Base-by-base conservation (phyloP, 495 filamentous ascomycete genomes). In the Gamarada debralockiae region DNA sequence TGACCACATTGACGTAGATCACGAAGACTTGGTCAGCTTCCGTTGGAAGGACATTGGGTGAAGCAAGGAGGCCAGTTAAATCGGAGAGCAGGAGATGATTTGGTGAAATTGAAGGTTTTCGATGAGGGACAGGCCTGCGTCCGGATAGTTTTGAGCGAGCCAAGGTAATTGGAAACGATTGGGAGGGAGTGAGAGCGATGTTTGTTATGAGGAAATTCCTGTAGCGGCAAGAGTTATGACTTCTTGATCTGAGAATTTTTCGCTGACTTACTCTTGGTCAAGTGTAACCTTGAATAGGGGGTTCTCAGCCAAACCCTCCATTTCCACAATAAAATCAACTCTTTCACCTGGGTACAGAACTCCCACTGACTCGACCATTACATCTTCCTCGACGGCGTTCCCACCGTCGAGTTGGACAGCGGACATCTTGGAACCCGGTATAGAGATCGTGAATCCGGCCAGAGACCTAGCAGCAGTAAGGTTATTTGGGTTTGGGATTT, bases 311-410 rank as follows among this genome's bases (percentile, higher is more conserved):
- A n/a, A n/a, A n/a, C n/a, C n/a, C n/a, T n/a, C n/a, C n/a, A n/a
- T n/a, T n/a, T n/a, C n/a, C n/a, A n/a, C n/a, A n/a, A n/a, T n/a
- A 34, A 78, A 46, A 50, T 79, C 76, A 55, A 80, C 70, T 31
- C 77, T 65, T 54, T 79, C 73, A 12, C 74, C 77, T 3, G 77
- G 73, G 48, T 73, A 72, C 2, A 80, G 61, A 12, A 73, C 63
- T 4, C 76, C 76, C 12, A 66, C 55, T 3, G 70, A 68, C 34
- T 63, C 59, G 34, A 60, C 53, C 6, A 59, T 4, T 41, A 49
- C 13, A 1, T 40, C 52, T 23, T 57, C 58, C 14, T 1, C 48
- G 0, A 74, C 64, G 25, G 67, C 57, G 20, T 67, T 53, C 29
- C 72, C 73, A 12, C 69, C 67, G 54, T 80, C 77, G 0, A 79